phyloP scores from a whole-genome alignment of 495 filamentous ascomycete species.

The Neurospora hispaniola region DNA sequence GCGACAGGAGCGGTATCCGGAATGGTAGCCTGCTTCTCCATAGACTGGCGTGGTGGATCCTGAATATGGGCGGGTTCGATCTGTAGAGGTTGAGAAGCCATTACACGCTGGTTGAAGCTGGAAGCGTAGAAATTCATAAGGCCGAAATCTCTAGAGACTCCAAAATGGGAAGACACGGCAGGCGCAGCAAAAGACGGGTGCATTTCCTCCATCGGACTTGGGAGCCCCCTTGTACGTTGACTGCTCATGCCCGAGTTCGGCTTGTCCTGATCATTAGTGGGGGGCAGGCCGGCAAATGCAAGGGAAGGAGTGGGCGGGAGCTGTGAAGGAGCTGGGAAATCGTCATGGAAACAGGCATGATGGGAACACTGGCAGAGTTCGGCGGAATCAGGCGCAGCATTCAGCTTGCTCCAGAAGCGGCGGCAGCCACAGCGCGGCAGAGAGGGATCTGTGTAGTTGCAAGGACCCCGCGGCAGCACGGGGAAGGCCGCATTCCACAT shows the following conservation, averaged over 20 bases:
- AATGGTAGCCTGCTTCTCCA: background rate
- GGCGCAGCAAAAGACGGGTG: conserved; percentile 16
- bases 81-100: conserved; percentile 11
- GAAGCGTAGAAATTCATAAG: conserved; percentile 19
- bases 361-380: conserved; percentile 59
- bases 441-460: conserved; percentile 50
- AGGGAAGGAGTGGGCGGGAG: conserved; percentile 10
- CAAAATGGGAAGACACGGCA: conserved; percentile 20
- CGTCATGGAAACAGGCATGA: conserved; percentile 62
- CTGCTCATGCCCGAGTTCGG: conserved; percentile 26
- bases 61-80: conserved; percentile 10
- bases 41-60: background rate
- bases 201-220: conserved; percentile 35
- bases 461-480: conserved; percentile 43
- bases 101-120: conserved; percentile 6
- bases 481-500: conserved; percentile 14
- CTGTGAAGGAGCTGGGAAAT: conserved; percentile 20
- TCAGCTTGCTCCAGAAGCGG: conserved; percentile 50
- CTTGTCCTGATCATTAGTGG: conserved; percentile 30
- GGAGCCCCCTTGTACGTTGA: conserved; percentile 20
- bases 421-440: conserved; percentile 51
- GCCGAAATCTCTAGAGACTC: conserved; percentile 25
- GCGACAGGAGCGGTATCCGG: background rate
- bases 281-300: conserved; percentile 7
- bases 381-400: conserved; percentile 17